These are phyloP conservation scores for Ustanciosporium gigantosporum DNA, from an alignment of 1,284 basidiomycete genomes.

Conservation along the genomic window DNA sequence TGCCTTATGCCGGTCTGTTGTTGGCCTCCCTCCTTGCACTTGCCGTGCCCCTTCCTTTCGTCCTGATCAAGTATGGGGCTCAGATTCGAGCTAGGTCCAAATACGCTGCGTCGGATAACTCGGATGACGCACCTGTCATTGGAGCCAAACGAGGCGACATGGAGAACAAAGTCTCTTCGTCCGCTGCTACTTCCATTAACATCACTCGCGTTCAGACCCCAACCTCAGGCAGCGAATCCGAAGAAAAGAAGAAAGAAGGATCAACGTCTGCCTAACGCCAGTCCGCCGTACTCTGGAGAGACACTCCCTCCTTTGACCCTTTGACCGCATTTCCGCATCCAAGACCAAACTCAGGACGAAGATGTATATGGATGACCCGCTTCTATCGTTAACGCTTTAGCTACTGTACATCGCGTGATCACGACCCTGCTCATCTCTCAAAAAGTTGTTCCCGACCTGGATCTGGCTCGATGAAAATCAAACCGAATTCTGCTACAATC, in stretches of 20 bases:
- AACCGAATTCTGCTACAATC: too few relatives aligned
- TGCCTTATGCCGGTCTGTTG: conserved; percentile 40
- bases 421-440: too few relatives aligned
- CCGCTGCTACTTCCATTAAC: conserved; percentile 12
- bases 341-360: too few relatives aligned
- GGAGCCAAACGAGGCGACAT: conserved; percentile 28
- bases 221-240: conserved; percentile 10
- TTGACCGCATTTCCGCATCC: too few relatives aligned
- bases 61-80: conserved; percentile 47
- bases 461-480: too few relatives aligned
- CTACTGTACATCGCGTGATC: too few relatives aligned
- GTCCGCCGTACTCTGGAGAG: too few relatives aligned
- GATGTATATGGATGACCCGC: too few relatives aligned
- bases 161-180: conserved; percentile 15
- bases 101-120: conserved; percentile 41
- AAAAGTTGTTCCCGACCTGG: too few relatives aligned
- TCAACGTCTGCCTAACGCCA: not conserved
- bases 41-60: conserved; percentile 45
- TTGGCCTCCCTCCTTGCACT: conserved; percentile 38
- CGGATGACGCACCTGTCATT: conserved; percentile 31
- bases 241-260: conserved; percentile 13
- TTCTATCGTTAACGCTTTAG: too few relatives aligned
- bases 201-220: conserved; percentile 20
- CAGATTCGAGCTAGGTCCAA: conserved; percentile 40
- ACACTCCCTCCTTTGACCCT: too few relatives aligned